phyloP scores from a whole-genome alignment of 208 protist genomes.

The Zelonia costaricensis region DNA sequence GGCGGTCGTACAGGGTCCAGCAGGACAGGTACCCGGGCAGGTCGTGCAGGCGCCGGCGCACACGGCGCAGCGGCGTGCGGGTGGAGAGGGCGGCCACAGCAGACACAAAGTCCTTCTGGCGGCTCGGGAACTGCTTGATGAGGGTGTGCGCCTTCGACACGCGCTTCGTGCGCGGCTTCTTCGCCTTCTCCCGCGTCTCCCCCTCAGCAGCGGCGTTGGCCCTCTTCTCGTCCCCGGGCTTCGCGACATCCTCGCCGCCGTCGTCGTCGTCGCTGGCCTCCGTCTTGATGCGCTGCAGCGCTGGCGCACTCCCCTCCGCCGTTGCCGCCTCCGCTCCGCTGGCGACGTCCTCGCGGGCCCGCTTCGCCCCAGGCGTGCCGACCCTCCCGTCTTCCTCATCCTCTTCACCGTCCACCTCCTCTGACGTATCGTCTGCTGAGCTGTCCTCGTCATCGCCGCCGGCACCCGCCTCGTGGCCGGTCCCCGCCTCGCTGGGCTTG shows the following conservation, averaged over 20 bases:
- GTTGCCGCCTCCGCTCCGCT: neutral
- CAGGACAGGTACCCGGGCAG: slow-evolving; percentile 74
- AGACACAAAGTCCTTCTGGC: slow-evolving; percentile 71
- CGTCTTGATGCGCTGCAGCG: slow-evolving; percentile 8
- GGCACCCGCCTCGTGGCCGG: neutral
- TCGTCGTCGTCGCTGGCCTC: slow-evolving; percentile 4
- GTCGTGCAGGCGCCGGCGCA: slow-evolving; percentile 48
- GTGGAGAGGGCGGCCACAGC: slow-evolving; percentile 52
- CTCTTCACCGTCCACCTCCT: no score
- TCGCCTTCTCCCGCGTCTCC: neutral
- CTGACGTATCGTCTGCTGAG: neutral
- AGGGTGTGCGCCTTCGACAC: slow-evolving; percentile 5
- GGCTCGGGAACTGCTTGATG: slow-evolving; percentile 34
- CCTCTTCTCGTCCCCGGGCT: neutral
- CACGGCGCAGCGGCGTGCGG: slow-evolving; percentile 33
- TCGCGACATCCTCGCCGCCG: slow-evolving; percentile 3
- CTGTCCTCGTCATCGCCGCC: neutral
- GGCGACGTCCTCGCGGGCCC: slow-evolving; percentile 2
- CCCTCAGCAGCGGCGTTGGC: neutral
- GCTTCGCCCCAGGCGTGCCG: neutral
- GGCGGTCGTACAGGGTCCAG: slow-evolving; percentile 54
- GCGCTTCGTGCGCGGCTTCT: neutral
- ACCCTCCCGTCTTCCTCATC: neutral
- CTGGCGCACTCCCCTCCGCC: neutral
- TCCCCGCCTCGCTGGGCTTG: neutral